phyloP scores from a whole-genome alignment of 164 flowering plant genomes.

The Taxillus chinensis region DNA sequence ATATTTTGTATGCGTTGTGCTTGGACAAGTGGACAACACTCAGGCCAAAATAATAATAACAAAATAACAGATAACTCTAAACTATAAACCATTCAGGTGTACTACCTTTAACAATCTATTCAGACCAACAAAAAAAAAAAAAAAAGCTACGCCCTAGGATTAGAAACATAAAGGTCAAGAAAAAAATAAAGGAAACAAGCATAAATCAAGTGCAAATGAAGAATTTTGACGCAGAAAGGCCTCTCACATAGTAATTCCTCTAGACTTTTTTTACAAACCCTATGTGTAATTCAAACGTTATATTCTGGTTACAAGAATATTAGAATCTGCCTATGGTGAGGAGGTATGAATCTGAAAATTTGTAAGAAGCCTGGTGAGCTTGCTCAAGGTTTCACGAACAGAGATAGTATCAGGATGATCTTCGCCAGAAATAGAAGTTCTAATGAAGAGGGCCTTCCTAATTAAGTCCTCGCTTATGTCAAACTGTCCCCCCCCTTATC shows the following conservation, averaged over 20 bases:
- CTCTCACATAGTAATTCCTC: constrained; percentile 2
- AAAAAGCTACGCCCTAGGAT: too few species aligned
- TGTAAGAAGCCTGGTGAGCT: constrained; percentile 69
- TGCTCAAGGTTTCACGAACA: constrained; percentile 67
- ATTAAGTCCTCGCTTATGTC: constrained; percentile 81
- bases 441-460: constrained; percentile 67
- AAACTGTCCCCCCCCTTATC: constrained; percentile 74
- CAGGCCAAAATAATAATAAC: too few species aligned
- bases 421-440: constrained; percentile 81
- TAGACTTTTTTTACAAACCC: constrained; percentile 27
- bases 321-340: constrained; percentile 39
- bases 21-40: too few species aligned
- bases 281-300: constrained; percentile 33
- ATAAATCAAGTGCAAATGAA: too few species aligned
- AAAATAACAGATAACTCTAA: too few species aligned
- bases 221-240: too few species aligned
- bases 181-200: too few species aligned
- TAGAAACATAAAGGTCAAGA: too few species aligned
- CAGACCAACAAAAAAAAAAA: too few species aligned
- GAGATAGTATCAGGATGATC: constrained; percentile 70
- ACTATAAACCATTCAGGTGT: too few species aligned
- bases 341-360: constrained; percentile 45
- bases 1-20: too few species aligned
- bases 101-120: too few species aligned
- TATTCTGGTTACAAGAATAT: constrained; percentile 24